Conservation (phyloP, 2,329 filamentous ascomycete species). For the Colletotrichum sp. region DNA sequence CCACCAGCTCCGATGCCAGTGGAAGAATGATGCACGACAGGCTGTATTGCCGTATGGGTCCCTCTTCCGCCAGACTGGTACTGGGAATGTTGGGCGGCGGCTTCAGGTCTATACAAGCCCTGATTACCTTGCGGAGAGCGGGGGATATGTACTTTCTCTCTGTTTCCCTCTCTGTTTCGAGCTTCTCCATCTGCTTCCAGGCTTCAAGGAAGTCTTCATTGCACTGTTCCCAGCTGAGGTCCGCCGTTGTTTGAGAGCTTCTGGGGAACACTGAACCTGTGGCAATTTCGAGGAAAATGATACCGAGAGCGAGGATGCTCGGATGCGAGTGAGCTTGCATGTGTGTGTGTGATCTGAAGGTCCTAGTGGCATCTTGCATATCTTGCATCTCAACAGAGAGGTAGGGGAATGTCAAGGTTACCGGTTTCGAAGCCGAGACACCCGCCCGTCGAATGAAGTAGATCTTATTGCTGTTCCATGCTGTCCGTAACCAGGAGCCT, state of each 20-base stretch:
- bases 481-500: neutral
- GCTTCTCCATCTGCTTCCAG: neutral
- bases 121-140: neutral
- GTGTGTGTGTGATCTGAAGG: accelerated
- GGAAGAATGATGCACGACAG: neutral
- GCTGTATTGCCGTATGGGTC: neutral
- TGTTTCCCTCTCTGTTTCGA: neutral
- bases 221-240: accelerated
- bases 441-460: neutral
- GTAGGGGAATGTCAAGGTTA: neutral
- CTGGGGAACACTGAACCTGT: neutral
- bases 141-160: neutral
- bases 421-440: neutral
- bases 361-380: neutral
- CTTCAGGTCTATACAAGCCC: neutral
- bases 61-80: neutral
- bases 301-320: neutral
- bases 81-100: neutral
- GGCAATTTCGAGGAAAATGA: neutral
- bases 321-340: neutral
- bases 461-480: neutral
- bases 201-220: neutral
- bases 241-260: accelerated
- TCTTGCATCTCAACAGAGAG: neutral
- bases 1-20: neutral